Evolutionary conservation across 2,329 filamentous ascomycete genomes (phyloP), one percentile per base, ranked within the genome.

Genomic region (Ascochyta rabiei): DNA sequence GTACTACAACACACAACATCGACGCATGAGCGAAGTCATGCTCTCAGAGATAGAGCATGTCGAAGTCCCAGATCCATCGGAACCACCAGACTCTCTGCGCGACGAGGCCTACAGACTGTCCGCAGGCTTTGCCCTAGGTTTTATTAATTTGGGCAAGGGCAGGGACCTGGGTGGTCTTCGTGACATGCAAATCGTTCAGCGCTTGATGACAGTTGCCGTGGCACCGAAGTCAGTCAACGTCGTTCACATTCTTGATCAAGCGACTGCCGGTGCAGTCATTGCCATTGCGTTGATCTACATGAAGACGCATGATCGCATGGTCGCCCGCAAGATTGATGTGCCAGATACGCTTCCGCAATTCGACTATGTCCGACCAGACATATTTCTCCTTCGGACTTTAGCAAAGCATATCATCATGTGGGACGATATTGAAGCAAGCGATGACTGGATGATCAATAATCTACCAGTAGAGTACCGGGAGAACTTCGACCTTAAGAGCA

Each of bases 1-100:
- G 1, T 99, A 98, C 75, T 96, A 89, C 76, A 89, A 93, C 71
- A 97, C 93, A 24, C 93, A 98, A 68, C 96, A 99, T 76, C 89
- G 96, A 26, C 88, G 96, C 33, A 99, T 99, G 95, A 98, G 92
- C 70, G 95, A 99, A 73, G 91, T 98, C 16, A 97, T 99, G 91
- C 85, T 99, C 45, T 98, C 93, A 0, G 95, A 99, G 73, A 95
- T 99, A 57, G 92, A 97, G 72, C 89, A 93, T 59, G 83, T 91
- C 46, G 91, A 95, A 23, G 84, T 90, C 33, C 89, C 93, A 48
- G 93, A 97, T 56, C 80, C 81, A 5, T 80, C 81, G 23, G 75
- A 80, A 47, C 80, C 82, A 7, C 89, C 93, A 53, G 91, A 96
- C 66, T 87, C 87, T 19, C 77, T 98, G 43, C 87, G 93, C 21